Percentiles rank a stretch among this genome's conserved stretches.
Evolutionary conservation across 2,329 filamentous ascomycete species (phyloP).

Genomic region (Nakataea oryzae): DNA sequence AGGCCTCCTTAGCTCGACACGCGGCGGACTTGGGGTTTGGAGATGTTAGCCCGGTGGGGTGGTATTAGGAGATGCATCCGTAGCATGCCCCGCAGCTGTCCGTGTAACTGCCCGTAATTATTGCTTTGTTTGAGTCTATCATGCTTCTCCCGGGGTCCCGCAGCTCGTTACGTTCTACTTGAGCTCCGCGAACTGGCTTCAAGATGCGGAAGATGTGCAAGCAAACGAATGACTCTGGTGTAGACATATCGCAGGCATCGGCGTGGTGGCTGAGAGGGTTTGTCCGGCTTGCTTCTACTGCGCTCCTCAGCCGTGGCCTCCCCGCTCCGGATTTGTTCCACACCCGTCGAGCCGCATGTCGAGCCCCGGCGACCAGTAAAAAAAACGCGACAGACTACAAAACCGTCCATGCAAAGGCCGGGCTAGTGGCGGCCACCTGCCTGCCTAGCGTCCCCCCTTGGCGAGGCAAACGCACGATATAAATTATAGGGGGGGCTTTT

Average conservation of each 20-base stretch:
- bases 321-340: no score
- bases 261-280: no score
- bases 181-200: background rate
- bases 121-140: background rate
- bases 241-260: background rate
- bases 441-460: background rate
- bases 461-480: background rate
- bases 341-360: no score
- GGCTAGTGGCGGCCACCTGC: background rate
- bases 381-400: no score
- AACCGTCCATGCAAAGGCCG: no score
- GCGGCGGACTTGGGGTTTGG: background rate
- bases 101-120: background rate
- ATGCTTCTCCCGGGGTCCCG: background rate
- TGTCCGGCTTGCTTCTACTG: background rate
- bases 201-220: background rate
- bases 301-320: no score
- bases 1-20: background rate
- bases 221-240: background rate
- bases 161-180: background rate
- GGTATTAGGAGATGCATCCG: background rate
- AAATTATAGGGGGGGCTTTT: background rate
- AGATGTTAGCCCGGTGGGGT: no score
- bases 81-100: background rate
- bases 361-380: no score